A percentile compares a stretch with the other conserved stretches of the same genome.
These are phyloP conservation scores for Mycocentrospora acerina DNA, from an alignment of 2,329 filamentous ascomycete species.

Conservation along the genomic window DNA sequence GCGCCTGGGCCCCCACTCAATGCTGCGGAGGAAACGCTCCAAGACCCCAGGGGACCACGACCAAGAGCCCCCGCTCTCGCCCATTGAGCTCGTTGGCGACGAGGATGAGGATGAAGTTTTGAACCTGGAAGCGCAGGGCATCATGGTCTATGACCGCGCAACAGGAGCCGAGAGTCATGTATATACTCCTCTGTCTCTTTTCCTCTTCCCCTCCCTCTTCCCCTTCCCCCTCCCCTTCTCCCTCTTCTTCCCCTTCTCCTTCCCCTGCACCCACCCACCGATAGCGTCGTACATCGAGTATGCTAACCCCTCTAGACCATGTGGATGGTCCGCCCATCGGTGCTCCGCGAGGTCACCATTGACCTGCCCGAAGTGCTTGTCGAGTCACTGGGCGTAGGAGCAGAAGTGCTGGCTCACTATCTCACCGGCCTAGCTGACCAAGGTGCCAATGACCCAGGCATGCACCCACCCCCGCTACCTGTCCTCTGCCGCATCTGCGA, in stretches of 20 bases:
- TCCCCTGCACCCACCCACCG: too few relatives aligned
- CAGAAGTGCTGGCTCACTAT: constrained; percentile 91
- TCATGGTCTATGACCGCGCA: constrained; percentile 92
- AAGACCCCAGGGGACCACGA: constrained; percentile 30
- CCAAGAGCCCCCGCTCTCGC: constrained; percentile 33
- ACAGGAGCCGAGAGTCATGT: constrained; percentile 89
- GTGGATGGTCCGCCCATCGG: constrained; percentile 98
- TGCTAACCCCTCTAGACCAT: constrained; percentile 69
- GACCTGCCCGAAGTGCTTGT: constrained; percentile 87
- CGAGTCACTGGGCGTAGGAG: constrained; percentile 89
- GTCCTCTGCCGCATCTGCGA: constrained; percentile 97
- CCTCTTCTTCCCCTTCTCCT: not conserved
- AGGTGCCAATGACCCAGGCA: constrained; percentile 70
- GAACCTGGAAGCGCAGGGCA: constrained; percentile 91
- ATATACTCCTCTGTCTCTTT: constrained; percentile 48
- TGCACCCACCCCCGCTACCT: constrained; percentile 77
- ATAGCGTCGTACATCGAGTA: too few relatives aligned
- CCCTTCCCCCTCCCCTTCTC: too few relatives aligned
- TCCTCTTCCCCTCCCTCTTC: too few relatives aligned
- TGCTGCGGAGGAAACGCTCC: constrained; percentile 34
- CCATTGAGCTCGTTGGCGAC: constrained; percentile 15
- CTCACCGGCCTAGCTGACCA: constrained; percentile 85
- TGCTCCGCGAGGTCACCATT: constrained; percentile 90
- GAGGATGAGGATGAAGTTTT: constrained; percentile 57
- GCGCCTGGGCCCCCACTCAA: constrained; percentile 38